These are phyloP conservation scores for Dinochytrium kinnereticum DNA, from an alignment of 371 early-diverging fungal genomes.

Conservation along the genomic window DNA sequence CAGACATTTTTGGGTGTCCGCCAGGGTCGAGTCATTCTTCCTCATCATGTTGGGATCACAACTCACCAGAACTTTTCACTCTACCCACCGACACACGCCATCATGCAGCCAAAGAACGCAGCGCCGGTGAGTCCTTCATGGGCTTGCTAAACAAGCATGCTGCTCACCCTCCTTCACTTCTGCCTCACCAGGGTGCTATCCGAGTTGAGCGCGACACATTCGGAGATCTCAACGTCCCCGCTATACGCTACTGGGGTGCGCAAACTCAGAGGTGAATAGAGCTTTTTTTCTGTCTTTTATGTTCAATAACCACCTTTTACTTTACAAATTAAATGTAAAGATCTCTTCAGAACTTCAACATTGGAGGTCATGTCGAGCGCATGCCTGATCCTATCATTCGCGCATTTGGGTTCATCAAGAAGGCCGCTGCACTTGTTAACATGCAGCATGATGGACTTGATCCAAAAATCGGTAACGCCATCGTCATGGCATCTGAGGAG, in stretches of 20 bases:
- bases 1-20: too few relatives aligned
- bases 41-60: too few relatives aligned
- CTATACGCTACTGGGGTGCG: constrained; percentile 90
- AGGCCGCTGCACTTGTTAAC: constrained; percentile 90
- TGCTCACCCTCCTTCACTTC: background rate
- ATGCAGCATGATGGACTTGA: constrained; percentile 77
- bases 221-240: constrained; percentile 87
- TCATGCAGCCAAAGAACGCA: constrained; percentile 8
- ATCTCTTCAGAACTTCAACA: constrained; percentile 82
- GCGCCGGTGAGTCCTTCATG: background rate
- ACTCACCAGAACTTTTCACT: too few relatives aligned
- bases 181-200: constrained; percentile 25
- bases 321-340: too few relatives aligned
- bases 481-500: constrained; percentile 60
- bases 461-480: constrained; percentile 75
- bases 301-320: background rate
- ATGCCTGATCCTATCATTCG: constrained; percentile 89
- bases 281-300: background rate
- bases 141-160: background rate
- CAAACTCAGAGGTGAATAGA: constrained; percentile 88
- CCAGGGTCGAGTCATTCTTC: too few relatives aligned
- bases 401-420: constrained; percentile 89
- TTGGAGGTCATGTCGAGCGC: constrained; percentile 83
- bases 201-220: constrained; percentile 86
- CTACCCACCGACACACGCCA: too few relatives aligned